Evolutionary conservation across 176 grass and related monocot genomes (phyloP), one percentile per base, ranked within the genome.

Genomic region (Dactylis glomerata): DNA sequence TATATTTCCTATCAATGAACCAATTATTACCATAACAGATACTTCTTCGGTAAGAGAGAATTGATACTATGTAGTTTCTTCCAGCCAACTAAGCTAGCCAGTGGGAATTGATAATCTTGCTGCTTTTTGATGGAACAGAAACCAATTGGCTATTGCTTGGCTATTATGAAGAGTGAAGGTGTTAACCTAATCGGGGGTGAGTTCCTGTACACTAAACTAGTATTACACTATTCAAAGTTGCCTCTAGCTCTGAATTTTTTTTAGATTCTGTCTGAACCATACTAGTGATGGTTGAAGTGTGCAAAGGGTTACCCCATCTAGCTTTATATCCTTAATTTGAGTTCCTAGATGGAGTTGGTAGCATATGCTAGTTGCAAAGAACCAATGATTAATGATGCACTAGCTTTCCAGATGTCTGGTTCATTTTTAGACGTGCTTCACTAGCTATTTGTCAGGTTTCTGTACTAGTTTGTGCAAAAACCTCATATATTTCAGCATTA

Each of bases 111-210:
- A 52, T 58, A 81, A 31, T 79, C 4, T 1, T 79, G 50, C 27
- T 82, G 20, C 16, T 88, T 23, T 82, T 42, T 40, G 61, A 30
- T 73, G 28, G 69, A 87, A 82, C 82, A 81, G 87, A 79, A 31
- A 47, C 40, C 67, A 33, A 10, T 67, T 36, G 68, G 75, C n/a
- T 96, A 96, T 79, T 99, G 97, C 82, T 84, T 99, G 61, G 93
- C 97, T 83, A 56, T 99, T n/a, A 54, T 85, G 74, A 94, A 96
- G 83, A 86, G 86, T 23, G 78, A 73, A 47, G 69, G 76, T 67
- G 55, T 96, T 31, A 99, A 99, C 84, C 84, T 99, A 82, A 91
- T 99, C 73, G 97, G 97, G 23, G 83, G 97, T 96, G 92, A 96
- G 84, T 38, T 82, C 61, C 27, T 78, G 5, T 28, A 38, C 84